These are phyloP conservation scores for Scenedesmus sp. DNA, from an alignment of 163 green algal species.

Conservation along the genomic window DNA sequence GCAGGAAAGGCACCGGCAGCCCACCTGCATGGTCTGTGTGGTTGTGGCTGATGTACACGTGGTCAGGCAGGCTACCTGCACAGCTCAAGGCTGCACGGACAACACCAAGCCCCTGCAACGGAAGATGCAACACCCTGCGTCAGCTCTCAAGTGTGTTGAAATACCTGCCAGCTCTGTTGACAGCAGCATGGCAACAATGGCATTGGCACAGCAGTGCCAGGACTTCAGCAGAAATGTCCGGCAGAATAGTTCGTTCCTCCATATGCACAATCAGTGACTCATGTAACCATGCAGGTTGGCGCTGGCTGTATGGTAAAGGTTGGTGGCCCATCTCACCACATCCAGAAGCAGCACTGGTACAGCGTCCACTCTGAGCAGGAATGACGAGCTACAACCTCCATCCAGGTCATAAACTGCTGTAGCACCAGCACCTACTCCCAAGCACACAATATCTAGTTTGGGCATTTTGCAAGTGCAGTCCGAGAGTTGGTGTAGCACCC, in stretches of 20 bases:
- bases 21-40: conserved; percentile 51
- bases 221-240: background rate
- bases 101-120: conserved; percentile 29
- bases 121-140: background rate
- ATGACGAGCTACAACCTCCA: conserved; percentile 15
- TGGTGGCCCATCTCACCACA: conserved; percentile 26
- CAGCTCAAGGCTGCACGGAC: background rate
- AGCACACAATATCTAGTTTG: background rate
- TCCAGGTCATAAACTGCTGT: conserved; percentile 32
- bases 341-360: conserved; percentile 43
- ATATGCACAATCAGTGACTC: background rate
- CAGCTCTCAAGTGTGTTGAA: background rate
- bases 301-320: background rate
- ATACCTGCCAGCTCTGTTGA: background rate
- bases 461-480: background rate
- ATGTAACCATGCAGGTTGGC: background rate
- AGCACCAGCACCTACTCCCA: conserved; percentile 40
- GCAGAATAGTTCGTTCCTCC: background rate
- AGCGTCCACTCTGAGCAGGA: conserved; percentile 19
- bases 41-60: conserved; percentile 52
- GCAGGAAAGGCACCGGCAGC: background rate
- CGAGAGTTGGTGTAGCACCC: background rate
- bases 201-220: background rate
- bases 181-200: background rate
- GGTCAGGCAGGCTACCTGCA: conserved; percentile 14